Conservation (phyloP, 2,329 filamentous ascomycete genomes). For the Colletotrichum tamarilloi region DNA sequence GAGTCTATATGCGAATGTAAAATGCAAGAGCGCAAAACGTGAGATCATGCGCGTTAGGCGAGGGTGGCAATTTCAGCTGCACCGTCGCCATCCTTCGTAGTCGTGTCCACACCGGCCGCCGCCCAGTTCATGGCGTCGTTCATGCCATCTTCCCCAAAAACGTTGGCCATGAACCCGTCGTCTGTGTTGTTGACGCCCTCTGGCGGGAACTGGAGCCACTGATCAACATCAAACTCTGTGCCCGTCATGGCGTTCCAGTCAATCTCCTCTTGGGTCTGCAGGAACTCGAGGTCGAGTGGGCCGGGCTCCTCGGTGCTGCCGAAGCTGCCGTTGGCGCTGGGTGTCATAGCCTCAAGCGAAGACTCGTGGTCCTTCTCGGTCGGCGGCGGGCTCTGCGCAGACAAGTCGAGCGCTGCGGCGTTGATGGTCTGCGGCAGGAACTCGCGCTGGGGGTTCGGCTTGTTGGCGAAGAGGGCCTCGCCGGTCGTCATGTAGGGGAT, state of each 20-base stretch:
- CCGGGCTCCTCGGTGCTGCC: slow-evolving; percentile 55
- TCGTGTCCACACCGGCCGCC: slow-evolving; percentile 12
- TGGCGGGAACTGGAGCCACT: slow-evolving; percentile 68
- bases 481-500: slow-evolving; percentile 55
- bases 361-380: slow-evolving; percentile 55
- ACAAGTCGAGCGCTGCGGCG: slow-evolving; percentile 48
- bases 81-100: slow-evolving; percentile 17
- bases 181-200: slow-evolving; percentile 56
- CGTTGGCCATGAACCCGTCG: slow-evolving; percentile 49
- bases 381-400: slow-evolving; percentile 55
- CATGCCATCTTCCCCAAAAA: slow-evolving; percentile 42
- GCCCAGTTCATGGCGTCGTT: slow-evolving; percentile 39
- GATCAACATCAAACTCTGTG: slow-evolving; percentile 67
- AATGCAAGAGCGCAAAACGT: not conserved
- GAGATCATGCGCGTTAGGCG: slow-evolving; percentile 1
- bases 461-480: slow-evolving; percentile 48
- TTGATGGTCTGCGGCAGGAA: slow-evolving; percentile 51
- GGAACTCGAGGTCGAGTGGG: slow-evolving; percentile 58
- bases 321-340: slow-evolving; percentile 57
- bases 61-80: slow-evolving; percentile 16
- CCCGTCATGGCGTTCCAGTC: slow-evolving; percentile 65
- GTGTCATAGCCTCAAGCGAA: slow-evolving; percentile 51
- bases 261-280: slow-evolving; percentile 59
- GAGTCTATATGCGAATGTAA: slow-evolving; percentile 9
- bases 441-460: slow-evolving; percentile 31